Evolutionary conservation across 2,329 filamentous ascomycete genomes (phyloP).

Genomic region (Venturiaceae sp.): DNA sequence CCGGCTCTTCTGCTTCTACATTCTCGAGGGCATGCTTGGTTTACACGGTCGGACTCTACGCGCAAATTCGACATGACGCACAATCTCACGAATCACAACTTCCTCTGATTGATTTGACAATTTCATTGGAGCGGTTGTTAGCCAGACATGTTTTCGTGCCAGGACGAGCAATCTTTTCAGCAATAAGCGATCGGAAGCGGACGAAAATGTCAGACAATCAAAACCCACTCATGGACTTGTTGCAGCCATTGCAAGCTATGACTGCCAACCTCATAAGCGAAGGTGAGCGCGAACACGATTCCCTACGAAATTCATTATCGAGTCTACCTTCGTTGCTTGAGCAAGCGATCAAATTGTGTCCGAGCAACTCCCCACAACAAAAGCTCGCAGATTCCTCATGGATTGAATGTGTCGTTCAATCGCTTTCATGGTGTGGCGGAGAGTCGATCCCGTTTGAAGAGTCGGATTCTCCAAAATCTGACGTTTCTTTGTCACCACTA

Average conservation of each 20-base stretch:
- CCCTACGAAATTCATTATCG: neutral
- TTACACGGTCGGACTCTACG: conserved; percentile 12
- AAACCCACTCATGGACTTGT: neutral
- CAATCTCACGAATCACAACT: neutral
- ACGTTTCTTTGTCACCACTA: conserved; percentile 13
- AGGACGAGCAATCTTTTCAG: conserved; percentile 10
- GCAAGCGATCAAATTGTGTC: conserved; percentile 29
- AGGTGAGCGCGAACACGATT: neutral
- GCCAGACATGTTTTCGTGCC: conserved; percentile 29
- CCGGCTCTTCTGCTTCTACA: conserved; percentile 13
- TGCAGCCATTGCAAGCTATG: neutral
- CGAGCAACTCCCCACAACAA: conserved; percentile 28
- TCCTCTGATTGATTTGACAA: neutral
- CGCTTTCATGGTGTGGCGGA: conserved; percentile 24
- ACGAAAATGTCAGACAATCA: neutral
- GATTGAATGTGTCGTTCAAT: conserved; percentile 30
- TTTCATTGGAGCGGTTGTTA: conserved; percentile 24
- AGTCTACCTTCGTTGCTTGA: conserved; percentile 22
- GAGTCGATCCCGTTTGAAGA: conserved; percentile 16
- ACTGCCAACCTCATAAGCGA: neutral
- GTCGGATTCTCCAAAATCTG: conserved; percentile 15
- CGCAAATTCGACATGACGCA: neutral
- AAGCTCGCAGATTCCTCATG: conserved; percentile 31
- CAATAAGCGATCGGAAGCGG: neutral
- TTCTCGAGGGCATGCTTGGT: conserved; percentile 28